phyloP scores from a whole-genome alignment of 768 basidiomycete genomes.

The Guyanaporus albipodus region DNA sequence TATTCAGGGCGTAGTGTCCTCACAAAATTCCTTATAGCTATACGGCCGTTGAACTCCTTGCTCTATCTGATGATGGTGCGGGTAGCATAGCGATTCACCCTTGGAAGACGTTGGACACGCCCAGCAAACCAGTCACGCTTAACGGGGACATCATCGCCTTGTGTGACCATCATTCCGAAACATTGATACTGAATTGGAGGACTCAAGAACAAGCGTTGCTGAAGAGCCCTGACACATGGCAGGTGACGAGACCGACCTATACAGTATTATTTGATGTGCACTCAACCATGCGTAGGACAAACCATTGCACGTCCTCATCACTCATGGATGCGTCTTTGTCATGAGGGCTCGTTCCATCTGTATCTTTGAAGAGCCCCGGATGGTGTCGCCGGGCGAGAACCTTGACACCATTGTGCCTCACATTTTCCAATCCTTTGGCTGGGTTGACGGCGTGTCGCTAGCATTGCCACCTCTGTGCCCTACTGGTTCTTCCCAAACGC shows the following conservation, averaged over 20 bases:
- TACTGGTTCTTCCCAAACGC: neutral
- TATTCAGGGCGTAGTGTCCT: neutral
- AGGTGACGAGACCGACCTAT: slow-evolving; percentile 20
- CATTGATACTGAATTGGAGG: slow-evolving; percentile 55
- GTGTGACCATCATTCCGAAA: slow-evolving; percentile 48
- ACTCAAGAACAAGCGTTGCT: slow-evolving; percentile 44
- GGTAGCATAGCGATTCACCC: slow-evolving; percentile 27
- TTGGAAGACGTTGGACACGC: slow-evolving; percentile 36
- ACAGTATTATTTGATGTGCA: slow-evolving; percentile 1
- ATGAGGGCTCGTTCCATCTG: slow-evolving; percentile 56
- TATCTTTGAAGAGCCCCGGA: slow-evolving; percentile 47
- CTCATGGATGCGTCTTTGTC: slow-evolving; percentile 46
- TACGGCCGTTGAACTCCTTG: slow-evolving; percentile 28
- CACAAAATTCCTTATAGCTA: slow-evolving; percentile 19
- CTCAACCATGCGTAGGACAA: slow-evolving; percentile 37
- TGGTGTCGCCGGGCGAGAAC: slow-evolving; percentile 22
- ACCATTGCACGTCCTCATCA: slow-evolving; percentile 51
- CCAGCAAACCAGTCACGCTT: slow-evolving; percentile 45
- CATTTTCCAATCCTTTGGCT: slow-evolving; percentile 54
- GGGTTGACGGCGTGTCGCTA: slow-evolving; percentile 59
- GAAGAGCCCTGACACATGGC: slow-evolving; percentile 34
- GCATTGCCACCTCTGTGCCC: slow-evolving; percentile 11
- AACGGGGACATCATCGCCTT: slow-evolving; percentile 51
- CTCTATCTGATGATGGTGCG: slow-evolving; percentile 10
- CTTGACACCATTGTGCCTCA: slow-evolving; percentile 26